These are phyloP conservation scores for Chalaropsis ovoidea DNA, from an alignment of 2,329 filamentous ascomycete species.

Conservation along the genomic window DNA sequence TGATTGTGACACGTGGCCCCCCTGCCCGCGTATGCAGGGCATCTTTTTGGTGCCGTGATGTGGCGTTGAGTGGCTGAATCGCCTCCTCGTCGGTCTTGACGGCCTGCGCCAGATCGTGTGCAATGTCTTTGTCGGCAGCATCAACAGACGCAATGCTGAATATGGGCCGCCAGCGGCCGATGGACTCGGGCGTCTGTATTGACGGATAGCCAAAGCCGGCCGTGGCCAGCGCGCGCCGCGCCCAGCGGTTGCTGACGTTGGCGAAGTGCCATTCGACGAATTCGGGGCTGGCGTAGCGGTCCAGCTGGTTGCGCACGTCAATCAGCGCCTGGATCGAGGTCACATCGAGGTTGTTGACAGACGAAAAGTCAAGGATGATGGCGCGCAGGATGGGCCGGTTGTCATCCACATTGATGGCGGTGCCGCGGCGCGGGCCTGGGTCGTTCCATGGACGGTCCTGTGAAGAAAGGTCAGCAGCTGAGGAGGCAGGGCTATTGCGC, in stretches of 20 bases:
- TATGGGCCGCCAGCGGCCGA: slow-evolving; percentile 32
- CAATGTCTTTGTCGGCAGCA: slow-evolving; percentile 20
- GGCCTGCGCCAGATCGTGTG: slow-evolving; percentile 1
- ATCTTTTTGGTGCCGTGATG: slow-evolving; percentile 27
- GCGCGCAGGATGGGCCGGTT: slow-evolving; percentile 42
- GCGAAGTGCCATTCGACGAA: slow-evolving; percentile 46
- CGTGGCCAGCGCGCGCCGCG: slow-evolving; percentile 44
- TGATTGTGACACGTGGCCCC: slow-evolving; percentile 30
- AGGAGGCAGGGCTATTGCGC: neutral
- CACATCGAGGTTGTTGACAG: slow-evolving; percentile 48
- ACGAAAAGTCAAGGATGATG: slow-evolving; percentile 48
- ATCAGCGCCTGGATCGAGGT: slow-evolving; percentile 49
- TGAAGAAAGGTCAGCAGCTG: slow-evolving; percentile 12
- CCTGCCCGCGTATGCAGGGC: slow-evolving; percentile 19
- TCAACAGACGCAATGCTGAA: slow-evolving; percentile 32
- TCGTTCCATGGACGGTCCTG: slow-evolving; percentile 49
- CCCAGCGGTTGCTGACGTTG: slow-evolving; percentile 46
- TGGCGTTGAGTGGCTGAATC: neutral
- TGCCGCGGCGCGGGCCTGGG: slow-evolving; percentile 35
- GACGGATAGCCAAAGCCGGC: slow-evolving; percentile 46
- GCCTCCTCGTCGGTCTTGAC: slow-evolving; percentile 18
- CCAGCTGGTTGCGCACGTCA: slow-evolving; percentile 45
- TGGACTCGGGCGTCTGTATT: slow-evolving; percentile 28
- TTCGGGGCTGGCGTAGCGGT: slow-evolving; percentile 42
- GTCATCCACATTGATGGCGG: slow-evolving; percentile 31